phyloP scores from a whole-genome alignment of 768 basidiomycete genomes.

The Hygrophorus russula region DNA sequence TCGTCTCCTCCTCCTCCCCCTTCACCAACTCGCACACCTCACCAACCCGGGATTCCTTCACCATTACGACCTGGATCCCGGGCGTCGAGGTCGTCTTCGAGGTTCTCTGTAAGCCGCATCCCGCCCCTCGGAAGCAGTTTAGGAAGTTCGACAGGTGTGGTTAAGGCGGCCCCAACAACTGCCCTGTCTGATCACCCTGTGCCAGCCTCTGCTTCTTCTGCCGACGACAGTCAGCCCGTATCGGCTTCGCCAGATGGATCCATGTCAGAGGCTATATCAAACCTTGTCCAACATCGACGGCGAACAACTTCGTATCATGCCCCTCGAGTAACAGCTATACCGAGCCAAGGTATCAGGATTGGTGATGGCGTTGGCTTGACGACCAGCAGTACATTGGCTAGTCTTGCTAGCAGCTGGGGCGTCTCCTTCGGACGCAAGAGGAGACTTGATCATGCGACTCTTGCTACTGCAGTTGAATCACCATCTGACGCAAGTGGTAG shows the following conservation, averaged over 20 bases:
- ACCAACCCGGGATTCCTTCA: slow-evolving; percentile 30
- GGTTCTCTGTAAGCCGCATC: slow-evolving; percentile 52
- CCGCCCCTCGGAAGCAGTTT: slow-evolving; percentile 44
- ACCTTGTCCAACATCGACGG: slow-evolving; percentile 30
- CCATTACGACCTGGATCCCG: slow-evolving; percentile 66
- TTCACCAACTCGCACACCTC: slow-evolving; percentile 26
- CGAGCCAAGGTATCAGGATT: slow-evolving; percentile 17
- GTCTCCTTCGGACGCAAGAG: slow-evolving; percentile 52
- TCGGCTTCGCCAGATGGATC: slow-evolving; percentile 55
- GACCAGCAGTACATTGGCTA: slow-evolving; percentile 43
- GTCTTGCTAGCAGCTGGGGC: slow-evolving; percentile 55
- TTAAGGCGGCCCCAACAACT: slow-evolving; percentile 58
- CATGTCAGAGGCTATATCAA: slow-evolving; percentile 49
- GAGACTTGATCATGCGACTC: slow-evolving; percentile 18
- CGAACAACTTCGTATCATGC: slow-evolving; percentile 53
- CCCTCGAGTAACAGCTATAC: slow-evolving; percentile 37
- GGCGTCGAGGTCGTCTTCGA: slow-evolving; percentile 58
- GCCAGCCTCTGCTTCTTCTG: slow-evolving; percentile 33
- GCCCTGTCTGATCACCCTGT: slow-evolving; percentile 49
- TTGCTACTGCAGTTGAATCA: slow-evolving; percentile 17
- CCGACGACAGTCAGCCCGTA: slow-evolving; percentile 25
- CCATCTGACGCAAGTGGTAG: slow-evolving; percentile 14
- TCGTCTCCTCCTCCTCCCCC: slow-evolving; percentile 25
- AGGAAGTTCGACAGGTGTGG: slow-evolving; percentile 25
- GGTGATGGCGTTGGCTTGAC: slow-evolving; percentile 22